A percentile compares a stretch with the other conserved stretches of the same genome.
phyloP scores from a whole-genome alignment of 192 early-diverging fungal species.

The Coemansia sp. region DNA sequence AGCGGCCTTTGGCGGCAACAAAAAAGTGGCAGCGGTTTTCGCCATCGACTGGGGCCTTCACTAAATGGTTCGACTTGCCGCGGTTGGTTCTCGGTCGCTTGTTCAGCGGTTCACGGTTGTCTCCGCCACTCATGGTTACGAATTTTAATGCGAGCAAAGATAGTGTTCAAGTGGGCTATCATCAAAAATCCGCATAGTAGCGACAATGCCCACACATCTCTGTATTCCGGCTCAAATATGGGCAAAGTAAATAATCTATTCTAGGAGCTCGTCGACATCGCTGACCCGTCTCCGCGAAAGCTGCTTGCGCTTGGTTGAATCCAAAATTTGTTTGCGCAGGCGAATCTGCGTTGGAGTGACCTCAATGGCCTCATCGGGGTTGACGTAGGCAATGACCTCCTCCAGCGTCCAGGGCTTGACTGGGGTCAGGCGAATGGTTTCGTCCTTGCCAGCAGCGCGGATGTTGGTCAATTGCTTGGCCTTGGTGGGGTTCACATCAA shows the following conservation, averaged over 20 bases:
- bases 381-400: slow-evolving; percentile 73
- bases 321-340: slow-evolving; percentile 72
- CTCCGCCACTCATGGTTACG: not conserved
- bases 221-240: not conserved
- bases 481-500: slow-evolving; percentile 83
- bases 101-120: not conserved
- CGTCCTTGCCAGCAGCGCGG: slow-evolving; percentile 75
- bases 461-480: slow-evolving; percentile 81
- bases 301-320: slow-evolving; percentile 64
- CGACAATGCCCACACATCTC: not conserved
- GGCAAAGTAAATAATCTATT: slow-evolving; percentile 19
- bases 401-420: slow-evolving; percentile 67
- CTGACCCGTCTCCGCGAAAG: slow-evolving; percentile 47
- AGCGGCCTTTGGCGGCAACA: slow-evolving; percentile 59
- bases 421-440: slow-evolving; percentile 68
- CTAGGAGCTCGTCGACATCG: slow-evolving; percentile 40
- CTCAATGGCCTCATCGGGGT: slow-evolving; percentile 82
- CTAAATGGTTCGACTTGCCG: not conserved
- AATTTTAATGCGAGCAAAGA: not conserved
- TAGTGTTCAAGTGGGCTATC: not conserved
- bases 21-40: slow-evolving; percentile 53
- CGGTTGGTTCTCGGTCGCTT: not conserved
- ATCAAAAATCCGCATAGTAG: not conserved
- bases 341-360: slow-evolving; percentile 73
- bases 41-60: not conserved